Evolutionary conservation across 306 rosid species (phyloP), one percentile per base, ranked within the genome.

Genomic region (Prinsepia uniflora): DNA sequence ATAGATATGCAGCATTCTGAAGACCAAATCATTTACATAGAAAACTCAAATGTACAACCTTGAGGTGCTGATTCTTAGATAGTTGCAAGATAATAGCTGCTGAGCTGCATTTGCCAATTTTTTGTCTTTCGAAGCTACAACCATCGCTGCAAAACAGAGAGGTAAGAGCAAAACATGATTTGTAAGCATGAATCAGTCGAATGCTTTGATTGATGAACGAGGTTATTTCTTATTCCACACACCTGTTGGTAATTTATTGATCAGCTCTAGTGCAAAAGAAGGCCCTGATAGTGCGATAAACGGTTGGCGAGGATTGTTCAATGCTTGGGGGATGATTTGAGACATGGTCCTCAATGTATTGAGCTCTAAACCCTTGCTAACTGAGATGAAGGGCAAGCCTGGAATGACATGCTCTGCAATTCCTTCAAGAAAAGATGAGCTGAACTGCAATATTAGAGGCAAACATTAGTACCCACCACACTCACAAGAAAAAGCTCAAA

Each of bases 211-310:
- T 24, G 8, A 44, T 40, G 8, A 44, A 64, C 52, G 64, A 36
- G 10, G 36, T 11, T 40, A 67, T 8, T 15, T 47, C 74, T 67
- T 40, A 13, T 3, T 55, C 8, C 50, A 75, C 45, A 58, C 60
- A 93, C 98, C 97, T 84, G 98, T 93, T 18, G 98, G 98, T 74
- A 90, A 80, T 81, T 84, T 83, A 73, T 90, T 91, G 97, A 90
- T 88, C 61, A 93, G 81, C 73, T 93, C 96, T 58, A 83, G 72
- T 11, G 97, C 97, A 79, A 93, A 90, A 56, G 98, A 93, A 79
- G 98, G 98, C 78, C 96, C 97, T 0, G 98, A 93, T 44, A 93
- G 74, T 46, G 98, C 96, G 56, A 90, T 86, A 76, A 93, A 90
- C 80, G 98, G 97, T 76, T 93, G 96, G 60, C 97, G 96, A 78